Base-by-base conservation (phyloP, 495 filamentous ascomycete species). In the Arthonia radiata region DNA sequence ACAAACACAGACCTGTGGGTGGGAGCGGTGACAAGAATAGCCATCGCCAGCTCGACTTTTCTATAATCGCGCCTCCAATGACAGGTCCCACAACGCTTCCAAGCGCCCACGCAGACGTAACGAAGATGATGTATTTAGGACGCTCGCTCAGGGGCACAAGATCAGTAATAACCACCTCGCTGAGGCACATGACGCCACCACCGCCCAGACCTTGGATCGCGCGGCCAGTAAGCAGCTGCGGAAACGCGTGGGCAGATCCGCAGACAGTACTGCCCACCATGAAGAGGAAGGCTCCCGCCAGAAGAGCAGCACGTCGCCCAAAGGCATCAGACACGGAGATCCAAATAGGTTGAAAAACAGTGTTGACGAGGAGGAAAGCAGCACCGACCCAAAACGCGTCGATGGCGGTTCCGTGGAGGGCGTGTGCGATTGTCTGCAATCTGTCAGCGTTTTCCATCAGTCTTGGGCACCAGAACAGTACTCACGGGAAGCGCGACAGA, bases 141-240 rank as follows among this genome's bases (percentile, higher is more conserved):
- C 62, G 47, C 27, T 52, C 39, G 0, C 52, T 31, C 6, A 67
- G 43, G 8, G 62, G 61, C 17, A 65, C 60, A 3, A 74, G 43
- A 33, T 78, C 71, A 0, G 69, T 62, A 31, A 82, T 53, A 2
- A 77, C 37, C 24, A 77, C 60, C 36, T 72, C 62, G 1, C 62
- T 64, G 18, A 78, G 42, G 5, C 54, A 54, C 23, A 67, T 55
- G 7, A 74, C 54, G 1, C 72, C 73, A 13, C 74, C 73, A 12
- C 68, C 70, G 13, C 73, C 74, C n/a, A 73, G 48, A 12, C 74
- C 74, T 29, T 80, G 74, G 9, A 79, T 47, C 2, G 58, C 50
- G 13, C 74, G 58, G 4, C 72, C 71, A 23, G 66, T 48, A 13
- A 79, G 53, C 18, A 81, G 50, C 13, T 61, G 40, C 4, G 51